phyloP scores from a whole-genome alignment of 108 stramenopile genomes.

The Skeletonema tropicum region DNA sequence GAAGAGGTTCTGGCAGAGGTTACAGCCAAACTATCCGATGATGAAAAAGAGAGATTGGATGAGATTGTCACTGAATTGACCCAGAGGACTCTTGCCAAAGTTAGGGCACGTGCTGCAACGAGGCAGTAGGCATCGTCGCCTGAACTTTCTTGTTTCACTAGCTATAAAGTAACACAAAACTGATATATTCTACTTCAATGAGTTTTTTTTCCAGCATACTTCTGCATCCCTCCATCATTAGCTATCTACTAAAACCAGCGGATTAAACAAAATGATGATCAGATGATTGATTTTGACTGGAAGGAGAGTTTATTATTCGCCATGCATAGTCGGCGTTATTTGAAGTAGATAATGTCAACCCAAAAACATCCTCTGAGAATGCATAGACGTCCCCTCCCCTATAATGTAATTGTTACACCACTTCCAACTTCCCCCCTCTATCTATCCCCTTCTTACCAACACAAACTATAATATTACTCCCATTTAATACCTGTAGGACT shows the following conservation, averaged over 20 bases:
- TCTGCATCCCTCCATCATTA: too few relatives aligned
- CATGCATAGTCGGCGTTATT: neutral
- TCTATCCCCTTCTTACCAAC: neutral
- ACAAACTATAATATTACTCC: neutral
- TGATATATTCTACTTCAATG: neutral
- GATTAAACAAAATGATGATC: too few relatives aligned
- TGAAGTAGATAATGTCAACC: neutral
- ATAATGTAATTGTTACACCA: neutral
- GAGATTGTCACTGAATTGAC: conserved; percentile 49
- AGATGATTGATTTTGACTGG: too few relatives aligned
- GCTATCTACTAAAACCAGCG: too few relatives aligned
- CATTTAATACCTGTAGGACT: conserved; percentile 53
- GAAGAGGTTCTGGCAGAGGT: conserved; percentile 27
- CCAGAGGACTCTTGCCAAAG: conserved; percentile 20
- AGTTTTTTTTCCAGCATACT: too few relatives aligned
- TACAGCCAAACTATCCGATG: conserved; percentile 33
- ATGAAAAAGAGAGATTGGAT: conserved; percentile 37
- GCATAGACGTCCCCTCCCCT: neutral
- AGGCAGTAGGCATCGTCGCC: neutral
- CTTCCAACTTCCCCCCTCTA: neutral
- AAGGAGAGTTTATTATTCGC: neutral
- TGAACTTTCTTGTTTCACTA: neutral
- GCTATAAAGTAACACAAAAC: conserved; percentile 4
- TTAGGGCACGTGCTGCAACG: conserved; percentile 17
- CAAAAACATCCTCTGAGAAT: neutral